phyloP scores from a whole-genome alignment of 441 rosid genomes.

The Jatropha podagrica region DNA sequence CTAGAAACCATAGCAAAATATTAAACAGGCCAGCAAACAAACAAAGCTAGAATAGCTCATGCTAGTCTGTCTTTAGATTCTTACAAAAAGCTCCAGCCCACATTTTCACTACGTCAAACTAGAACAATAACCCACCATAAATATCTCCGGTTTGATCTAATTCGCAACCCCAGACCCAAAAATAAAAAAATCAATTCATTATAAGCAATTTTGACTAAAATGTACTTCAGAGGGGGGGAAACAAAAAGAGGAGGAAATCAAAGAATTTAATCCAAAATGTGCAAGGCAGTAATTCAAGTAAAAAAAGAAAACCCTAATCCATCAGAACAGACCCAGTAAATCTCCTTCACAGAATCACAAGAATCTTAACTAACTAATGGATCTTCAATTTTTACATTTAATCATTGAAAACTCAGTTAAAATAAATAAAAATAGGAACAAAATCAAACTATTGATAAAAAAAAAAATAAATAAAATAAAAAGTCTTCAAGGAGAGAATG shows the following conservation, averaged over 20 bases:
- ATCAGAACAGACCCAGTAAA: constrained; percentile 10
- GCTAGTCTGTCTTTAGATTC: neutral
- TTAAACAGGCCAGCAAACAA: neutral
- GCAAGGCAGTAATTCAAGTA: neutral
- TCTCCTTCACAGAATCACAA: constrained; percentile 4
- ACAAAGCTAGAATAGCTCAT: neutral
- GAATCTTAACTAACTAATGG: constrained; percentile 6
- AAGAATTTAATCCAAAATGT: constrained; percentile 15
- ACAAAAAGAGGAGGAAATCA: constrained; percentile 15
- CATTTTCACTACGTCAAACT: constrained; percentile 13
- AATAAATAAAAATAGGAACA: neutral
- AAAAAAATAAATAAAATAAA: neutral
- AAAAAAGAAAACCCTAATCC: constrained; percentile 7
- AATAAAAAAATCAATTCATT: neutral
- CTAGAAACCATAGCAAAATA: constrained; percentile 10
- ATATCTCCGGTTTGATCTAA: constrained; percentile 9
- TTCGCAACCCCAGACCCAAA: neutral
- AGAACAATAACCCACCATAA: constrained; percentile 13
- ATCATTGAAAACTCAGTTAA: neutral
- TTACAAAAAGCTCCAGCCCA: neutral
- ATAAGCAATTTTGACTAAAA: constrained; percentile 9
- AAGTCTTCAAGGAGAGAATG: neutral
- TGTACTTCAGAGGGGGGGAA: neutral
- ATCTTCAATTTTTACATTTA: neutral
- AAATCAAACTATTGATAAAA: neutral